A percentile compares a stretch with the other conserved stretches of the same genome.
These are phyloP conservation scores for Colletotrichum camelliae DNA, from an alignment of 2,329 filamentous ascomycete genomes.

Conservation along the genomic window DNA sequence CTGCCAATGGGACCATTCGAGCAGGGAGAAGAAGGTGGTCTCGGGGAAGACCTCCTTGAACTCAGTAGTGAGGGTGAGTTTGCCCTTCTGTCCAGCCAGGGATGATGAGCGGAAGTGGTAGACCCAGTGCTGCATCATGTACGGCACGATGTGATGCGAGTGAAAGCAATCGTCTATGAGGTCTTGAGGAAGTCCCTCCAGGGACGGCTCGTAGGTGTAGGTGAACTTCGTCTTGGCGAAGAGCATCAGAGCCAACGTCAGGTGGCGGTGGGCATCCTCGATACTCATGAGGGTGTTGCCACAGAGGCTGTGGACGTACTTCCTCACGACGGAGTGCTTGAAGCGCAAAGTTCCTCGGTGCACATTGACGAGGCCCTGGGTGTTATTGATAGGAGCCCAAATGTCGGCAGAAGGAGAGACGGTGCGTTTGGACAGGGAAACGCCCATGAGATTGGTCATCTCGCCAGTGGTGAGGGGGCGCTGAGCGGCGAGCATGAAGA, in stretches of 20 bases:
- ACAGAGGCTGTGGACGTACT: constrained; percentile 34
- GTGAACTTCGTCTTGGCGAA: constrained; percentile 36
- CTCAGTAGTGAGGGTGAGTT: constrained; percentile 33
- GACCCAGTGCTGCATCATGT: constrained; percentile 41
- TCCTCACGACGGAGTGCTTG: constrained; percentile 38
- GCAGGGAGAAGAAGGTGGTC: constrained; percentile 38
- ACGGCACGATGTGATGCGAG: constrained; percentile 35
- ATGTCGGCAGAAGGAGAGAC: constrained; percentile 25
- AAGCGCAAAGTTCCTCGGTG: constrained; percentile 39
- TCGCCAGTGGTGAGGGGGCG: constrained; percentile 37
- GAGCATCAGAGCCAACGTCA: constrained; percentile 38
- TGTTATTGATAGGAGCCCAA: constrained; percentile 6
- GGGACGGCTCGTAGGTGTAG: constrained; percentile 28
- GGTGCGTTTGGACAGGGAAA: constrained; percentile 24
- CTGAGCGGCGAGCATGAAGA: constrained; percentile 38
- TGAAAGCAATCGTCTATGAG: constrained; percentile 29
- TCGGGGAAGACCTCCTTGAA: constrained; percentile 41
- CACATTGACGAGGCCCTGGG: constrained; percentile 35
- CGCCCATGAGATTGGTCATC: constrained; percentile 36
- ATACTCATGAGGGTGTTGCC: constrained; percentile 37
- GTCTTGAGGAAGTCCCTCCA: constrained; percentile 30
- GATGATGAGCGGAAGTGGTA: constrained; percentile 39
- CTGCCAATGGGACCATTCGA: constrained; percentile 38
- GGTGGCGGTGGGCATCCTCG: constrained; percentile 37
- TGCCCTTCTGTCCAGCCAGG: constrained; percentile 29